Evolutionary conservation across 2,329 filamentous ascomycete species (phyloP).

Genomic region (Aureobasidium sp.): DNA sequence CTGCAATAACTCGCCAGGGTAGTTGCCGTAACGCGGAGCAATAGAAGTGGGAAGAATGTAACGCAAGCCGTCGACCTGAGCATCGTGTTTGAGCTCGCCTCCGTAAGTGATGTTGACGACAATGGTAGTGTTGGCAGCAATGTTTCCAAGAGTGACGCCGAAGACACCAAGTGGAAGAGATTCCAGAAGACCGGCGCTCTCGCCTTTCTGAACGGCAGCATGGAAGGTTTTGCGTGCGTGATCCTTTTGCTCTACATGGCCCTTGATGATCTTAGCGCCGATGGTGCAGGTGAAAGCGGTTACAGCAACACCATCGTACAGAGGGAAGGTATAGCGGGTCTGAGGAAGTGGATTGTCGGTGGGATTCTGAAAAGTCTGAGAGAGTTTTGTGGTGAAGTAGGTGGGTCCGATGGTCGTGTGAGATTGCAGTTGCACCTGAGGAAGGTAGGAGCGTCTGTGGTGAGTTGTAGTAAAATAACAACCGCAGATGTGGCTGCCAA

Average conservation of each 20-base stretch:
- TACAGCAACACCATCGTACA: constrained; percentile 66
- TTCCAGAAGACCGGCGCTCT: constrained; percentile 60
- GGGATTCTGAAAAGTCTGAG: constrained; percentile 58
- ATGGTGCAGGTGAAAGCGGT: constrained; percentile 61
- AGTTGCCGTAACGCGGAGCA: constrained; percentile 57
- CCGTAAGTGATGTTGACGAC: constrained; percentile 59
- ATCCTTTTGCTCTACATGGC: constrained; percentile 60
- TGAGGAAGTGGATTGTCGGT: constrained; percentile 43
- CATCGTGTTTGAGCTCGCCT: constrained; percentile 65
- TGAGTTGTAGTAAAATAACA: constrained; percentile 23
- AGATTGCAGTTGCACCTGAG: constrained; percentile 50
- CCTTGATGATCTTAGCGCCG: constrained; percentile 52
- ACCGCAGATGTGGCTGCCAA: constrained; percentile 25
- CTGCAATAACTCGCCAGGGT: constrained; percentile 33
- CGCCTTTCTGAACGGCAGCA: constrained; percentile 50
- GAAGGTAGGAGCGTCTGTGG: constrained; percentile 42
- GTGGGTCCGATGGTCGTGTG: constrained; percentile 56
- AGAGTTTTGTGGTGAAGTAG: constrained; percentile 45
- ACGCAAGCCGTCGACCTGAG: constrained; percentile 58
- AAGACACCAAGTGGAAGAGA: constrained; percentile 61
- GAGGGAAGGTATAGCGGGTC: constrained; percentile 60
- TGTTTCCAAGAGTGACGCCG: constrained; percentile 60
- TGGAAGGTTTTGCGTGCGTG: constrained; percentile 55
- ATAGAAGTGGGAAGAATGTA: constrained; percentile 63
- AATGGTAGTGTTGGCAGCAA: constrained; percentile 52